Base-by-base conservation (phyloP, 768 basidiomycete species). In the Gautieria morchelliformis region DNA sequence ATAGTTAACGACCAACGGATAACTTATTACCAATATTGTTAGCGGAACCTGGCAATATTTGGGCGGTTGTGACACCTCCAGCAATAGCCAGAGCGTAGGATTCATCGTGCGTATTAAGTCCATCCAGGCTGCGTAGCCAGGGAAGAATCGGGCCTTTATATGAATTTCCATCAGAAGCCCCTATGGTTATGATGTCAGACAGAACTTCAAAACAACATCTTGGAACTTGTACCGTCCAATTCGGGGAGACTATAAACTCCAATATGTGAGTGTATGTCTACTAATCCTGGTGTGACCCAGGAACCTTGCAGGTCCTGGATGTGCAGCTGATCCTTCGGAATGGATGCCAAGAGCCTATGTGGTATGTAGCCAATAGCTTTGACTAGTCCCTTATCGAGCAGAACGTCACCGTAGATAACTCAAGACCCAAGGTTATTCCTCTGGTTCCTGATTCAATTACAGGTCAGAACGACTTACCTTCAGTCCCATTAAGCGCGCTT, bases 11-110 rank as follows among this genome's bases (percentile, higher is more conserved):
- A 37, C 4, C 9, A 14, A 10, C 10, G 35, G 10, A 14, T 37
- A 9, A 37, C 9, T 14, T 53, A 24, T 53, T 8, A 87, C 89
- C 89, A 50, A 91, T 87, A 41, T 80, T 82, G 69, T 89, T 87
- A 27, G 68, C 78, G 54, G 79, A 83, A 7, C 91, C 93, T 9
- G 93, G 89, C 4, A 93, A 71, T 41, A 94, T 75, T 63, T 90
- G 86, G 15, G 80, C 83, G 2, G 91, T 86, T 0, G 94, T 95
- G 35, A 95, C 85, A 14, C 94, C 94, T 11, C 93, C 93, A 3
- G 93, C 79, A 54, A 93, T 84, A 3, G 88, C 80, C 15, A 90
- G 75, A 56, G 74, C 74, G 67, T 84, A 85, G 1, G 84, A 76
- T 41, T 84, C 81, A 65, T 94, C 93, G 59, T 92, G 88, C 0